Conservation (phyloP, 2,329 filamentous ascomycete genomes). For the Stachybotrys chartarum region DNA sequence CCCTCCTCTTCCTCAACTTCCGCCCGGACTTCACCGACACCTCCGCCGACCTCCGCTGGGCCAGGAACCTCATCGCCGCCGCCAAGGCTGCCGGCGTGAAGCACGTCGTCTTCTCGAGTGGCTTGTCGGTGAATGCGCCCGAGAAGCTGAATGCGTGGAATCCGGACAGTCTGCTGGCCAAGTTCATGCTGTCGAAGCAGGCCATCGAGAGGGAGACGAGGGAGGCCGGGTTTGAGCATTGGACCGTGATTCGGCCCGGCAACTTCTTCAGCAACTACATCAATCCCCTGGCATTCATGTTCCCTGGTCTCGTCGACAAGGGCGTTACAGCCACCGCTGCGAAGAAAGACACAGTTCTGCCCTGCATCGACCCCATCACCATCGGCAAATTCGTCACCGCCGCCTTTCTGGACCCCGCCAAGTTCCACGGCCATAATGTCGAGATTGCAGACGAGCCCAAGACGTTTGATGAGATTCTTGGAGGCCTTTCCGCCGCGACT, state of each 20-base stretch:
- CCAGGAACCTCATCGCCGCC: slow-evolving; percentile 23
- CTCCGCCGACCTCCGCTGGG: slow-evolving; percentile 19
- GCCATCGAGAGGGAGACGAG: slow-evolving; percentile 32
- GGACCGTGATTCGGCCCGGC: slow-evolving; percentile 42
- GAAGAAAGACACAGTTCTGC: slow-evolving; percentile 24
- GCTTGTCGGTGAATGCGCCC: slow-evolving; percentile 20
- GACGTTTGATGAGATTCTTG: slow-evolving; percentile 25
- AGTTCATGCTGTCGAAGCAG: slow-evolving; percentile 29
- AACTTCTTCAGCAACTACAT: slow-evolving; percentile 46
- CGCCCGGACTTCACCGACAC: slow-evolving; percentile 22
- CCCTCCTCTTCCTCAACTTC: slow-evolving; percentile 25
- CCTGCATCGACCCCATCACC: slow-evolving; percentile 37
- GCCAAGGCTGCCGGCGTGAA: slow-evolving; percentile 28
- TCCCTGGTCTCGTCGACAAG: slow-evolving; percentile 27
- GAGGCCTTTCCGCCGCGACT: slow-evolving; percentile 23
- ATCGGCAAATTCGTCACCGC: slow-evolving; percentile 37
- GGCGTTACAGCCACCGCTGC: slow-evolving; percentile 30
- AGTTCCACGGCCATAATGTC: slow-evolving; percentile 33
- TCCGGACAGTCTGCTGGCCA: slow-evolving; percentile 17
- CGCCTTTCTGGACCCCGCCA: slow-evolving; percentile 31
- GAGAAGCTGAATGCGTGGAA: slow-evolving; percentile 18
- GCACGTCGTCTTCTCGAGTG: slow-evolving; percentile 29
- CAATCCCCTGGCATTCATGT: slow-evolving; percentile 30
- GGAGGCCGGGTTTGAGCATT: slow-evolving; percentile 28
- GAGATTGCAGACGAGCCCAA: slow-evolving; percentile 32